These are phyloP conservation scores for Fusarium nurragi DNA, from an alignment of 2,329 filamentous ascomycete species.

Conservation along the genomic window DNA sequence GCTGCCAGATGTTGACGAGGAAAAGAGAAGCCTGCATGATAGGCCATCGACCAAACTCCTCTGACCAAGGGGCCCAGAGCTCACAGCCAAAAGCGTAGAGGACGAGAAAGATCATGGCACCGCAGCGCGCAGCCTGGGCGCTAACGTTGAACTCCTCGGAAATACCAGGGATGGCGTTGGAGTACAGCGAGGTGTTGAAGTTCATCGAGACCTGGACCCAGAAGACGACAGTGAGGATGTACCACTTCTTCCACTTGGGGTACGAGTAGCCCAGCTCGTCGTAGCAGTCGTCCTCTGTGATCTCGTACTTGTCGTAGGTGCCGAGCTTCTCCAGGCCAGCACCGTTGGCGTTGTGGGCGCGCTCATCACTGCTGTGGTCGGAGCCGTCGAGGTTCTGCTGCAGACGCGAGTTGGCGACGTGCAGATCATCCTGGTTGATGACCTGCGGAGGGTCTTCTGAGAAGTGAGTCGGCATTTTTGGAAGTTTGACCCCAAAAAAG, in stretches of 20 bases:
- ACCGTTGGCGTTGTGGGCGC: constrained; percentile 48
- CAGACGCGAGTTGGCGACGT: constrained; percentile 51
- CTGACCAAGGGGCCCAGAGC: constrained; percentile 87
- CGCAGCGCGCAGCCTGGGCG: constrained; percentile 73
- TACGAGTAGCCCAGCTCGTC: constrained; percentile 72
- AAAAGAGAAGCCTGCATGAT: constrained; percentile 78
- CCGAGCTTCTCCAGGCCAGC: constrained; percentile 49
- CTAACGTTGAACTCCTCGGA: constrained; percentile 74
- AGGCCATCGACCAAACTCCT: constrained; percentile 81
- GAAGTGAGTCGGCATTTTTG: constrained; percentile 48
- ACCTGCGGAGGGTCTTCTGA: constrained; percentile 52
- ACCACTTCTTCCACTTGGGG: constrained; percentile 73
- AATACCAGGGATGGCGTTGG: constrained; percentile 73
- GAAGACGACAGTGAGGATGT: constrained; percentile 77
- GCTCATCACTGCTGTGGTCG: constrained; percentile 22
- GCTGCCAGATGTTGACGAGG: constrained; percentile 80
- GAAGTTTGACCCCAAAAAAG: neutral
- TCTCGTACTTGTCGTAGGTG: constrained; percentile 55
- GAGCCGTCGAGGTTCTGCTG: constrained; percentile 43
- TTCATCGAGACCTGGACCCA: constrained; percentile 81
- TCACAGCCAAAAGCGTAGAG: constrained; percentile 88
- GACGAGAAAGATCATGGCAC: constrained; percentile 81
- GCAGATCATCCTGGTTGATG: constrained; percentile 49
- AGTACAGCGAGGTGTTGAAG: constrained; percentile 80
- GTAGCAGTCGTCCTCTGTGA: constrained; percentile 69